Evolutionary conservation across 805 yeast genomes (phyloP), one percentile per base, ranked within the genome.

Genomic region (Ogataea trehaloabstinens): DNA sequence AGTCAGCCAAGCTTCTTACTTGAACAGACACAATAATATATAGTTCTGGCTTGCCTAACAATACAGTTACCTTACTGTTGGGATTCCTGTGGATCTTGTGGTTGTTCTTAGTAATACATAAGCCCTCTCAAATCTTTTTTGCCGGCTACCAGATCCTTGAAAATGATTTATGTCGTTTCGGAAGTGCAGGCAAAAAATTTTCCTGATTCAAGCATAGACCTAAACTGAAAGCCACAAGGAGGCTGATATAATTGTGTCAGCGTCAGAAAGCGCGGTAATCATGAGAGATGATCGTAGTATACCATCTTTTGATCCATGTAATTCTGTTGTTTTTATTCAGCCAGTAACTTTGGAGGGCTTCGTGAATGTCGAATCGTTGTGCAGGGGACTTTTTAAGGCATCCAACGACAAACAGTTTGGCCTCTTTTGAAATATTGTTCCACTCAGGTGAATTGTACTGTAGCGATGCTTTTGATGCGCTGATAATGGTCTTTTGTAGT

Each of bases 331-430:
- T 74, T 30, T 61, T 59, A 24, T 53, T 48, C 12, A 80, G 63
- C 86, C 85, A 80, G 0, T 49, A 45, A 45, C 48, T 42, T 3
- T 69, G 74, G n/a, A 74, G 60, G 35, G 78, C 69, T 5, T 63
- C 65, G 1, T 48, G 41, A 20, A 70, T 63, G 34, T 60, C 60
- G 31, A 60, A 52, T 24, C 85, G 53, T 22, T 60, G 46, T 0
- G 32, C 40, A 1, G 68, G 66, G 42, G 74, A 60, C 3, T 68
- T 66, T 24, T 56, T 43, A 4, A 78, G 49, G 12, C 79, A 56
- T 1, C 52, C 48, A 18, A 53, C 48, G 2, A 78, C 73, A 48
- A 78, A 73, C 24, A 61, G 57, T 46, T 73, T 75, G 0, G 80
- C 82, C 22, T 53, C 48, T 2, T 32, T 20, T 1, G 72, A 67